A percentile compares a stretch with the other conserved stretches of the same genome.
Evolutionary conservation across 176 grass and related monocot species (phyloP).

Genomic region (barley (Hordeum vulgare)): DNA sequence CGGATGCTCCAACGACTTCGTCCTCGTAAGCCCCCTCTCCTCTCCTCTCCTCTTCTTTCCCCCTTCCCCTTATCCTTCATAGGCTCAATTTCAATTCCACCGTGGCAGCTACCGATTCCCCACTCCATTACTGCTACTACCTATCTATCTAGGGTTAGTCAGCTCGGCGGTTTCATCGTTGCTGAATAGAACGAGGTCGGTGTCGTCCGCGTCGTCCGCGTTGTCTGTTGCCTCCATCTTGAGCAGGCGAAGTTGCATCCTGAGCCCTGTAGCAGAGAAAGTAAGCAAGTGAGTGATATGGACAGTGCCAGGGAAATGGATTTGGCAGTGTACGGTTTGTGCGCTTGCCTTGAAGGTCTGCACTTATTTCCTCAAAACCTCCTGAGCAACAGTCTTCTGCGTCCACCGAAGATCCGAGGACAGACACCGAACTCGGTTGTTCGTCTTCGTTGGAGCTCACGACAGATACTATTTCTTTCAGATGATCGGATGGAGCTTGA

Average conservation of each 20-base stretch:
- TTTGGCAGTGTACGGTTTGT: neutral
- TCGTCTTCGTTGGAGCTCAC: slow-evolving; percentile 44
- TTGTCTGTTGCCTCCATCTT: slow-evolving; percentile 43
- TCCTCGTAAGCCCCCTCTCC: no score
- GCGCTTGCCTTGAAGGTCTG: slow-evolving; percentile 70
- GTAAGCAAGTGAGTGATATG: neutral
- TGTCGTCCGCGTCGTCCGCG: slow-evolving; percentile 20
- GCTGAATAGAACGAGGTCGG: no score
- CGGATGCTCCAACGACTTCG: no score
- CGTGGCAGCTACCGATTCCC: no score
- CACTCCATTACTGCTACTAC: no score
- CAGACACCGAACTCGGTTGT: slow-evolving; percentile 52
- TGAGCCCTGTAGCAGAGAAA: slow-evolving; percentile 41
- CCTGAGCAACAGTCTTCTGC: slow-evolving; percentile 41
- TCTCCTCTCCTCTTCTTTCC: no score
- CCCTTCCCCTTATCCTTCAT: no score
- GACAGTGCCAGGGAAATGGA: neutral
- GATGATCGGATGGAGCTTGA: neutral
- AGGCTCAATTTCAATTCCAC: no score
- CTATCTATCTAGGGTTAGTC: no score
- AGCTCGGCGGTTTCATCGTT: slow-evolving; percentile 31
- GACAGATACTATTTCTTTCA: neutral
- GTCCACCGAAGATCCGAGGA: slow-evolving; percentile 45
- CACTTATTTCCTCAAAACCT: slow-evolving; percentile 76
- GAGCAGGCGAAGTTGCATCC: slow-evolving; percentile 79